Conservation (phyloP, 2,329 filamentous ascomycete genomes). For the Penicillium sp. region DNA sequence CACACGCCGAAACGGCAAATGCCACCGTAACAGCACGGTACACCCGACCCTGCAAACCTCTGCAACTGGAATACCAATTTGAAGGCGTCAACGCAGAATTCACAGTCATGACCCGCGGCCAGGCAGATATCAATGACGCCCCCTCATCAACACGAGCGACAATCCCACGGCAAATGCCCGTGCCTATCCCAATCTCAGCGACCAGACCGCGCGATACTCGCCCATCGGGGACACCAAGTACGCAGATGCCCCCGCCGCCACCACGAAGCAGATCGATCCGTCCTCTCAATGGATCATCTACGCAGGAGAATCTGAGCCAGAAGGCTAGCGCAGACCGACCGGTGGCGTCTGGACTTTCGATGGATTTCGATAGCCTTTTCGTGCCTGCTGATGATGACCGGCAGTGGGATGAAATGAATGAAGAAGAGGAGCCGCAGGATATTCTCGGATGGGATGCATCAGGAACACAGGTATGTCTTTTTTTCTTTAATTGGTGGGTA, state of each 20-base stretch:
- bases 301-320: conserved; percentile 25
- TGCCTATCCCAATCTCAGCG: conserved; percentile 25
- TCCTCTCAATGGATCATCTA: conserved; percentile 34
- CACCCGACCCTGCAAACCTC: conserved; percentile 58
- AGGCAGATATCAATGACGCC: conserved; percentile 43
- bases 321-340: conserved; percentile 28
- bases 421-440: conserved; percentile 56
- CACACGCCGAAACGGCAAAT: conserved; percentile 61
- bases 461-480: conserved; percentile 40
- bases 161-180: conserved; percentile 40
- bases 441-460: conserved; percentile 63
- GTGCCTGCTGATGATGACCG: conserved; percentile 60
- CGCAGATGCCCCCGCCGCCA: conserved; percentile 34
- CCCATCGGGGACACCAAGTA: conserved; percentile 15
- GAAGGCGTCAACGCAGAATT: conserved; percentile 60
- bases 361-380: conserved; percentile 60
- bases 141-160: conserved; percentile 44
- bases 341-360: conserved; percentile 28
- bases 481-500: neutral
- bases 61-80: conserved; percentile 60
- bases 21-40: conserved; percentile 58
- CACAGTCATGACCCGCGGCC: conserved; percentile 65
- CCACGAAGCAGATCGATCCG: conserved; percentile 32
- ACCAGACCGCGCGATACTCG: conserved; percentile 6
- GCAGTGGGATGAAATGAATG: conserved; percentile 61